Evolutionary conservation across 2,329 filamentous ascomycete species (phyloP).

Genomic region (Didymella exigua): DNA sequence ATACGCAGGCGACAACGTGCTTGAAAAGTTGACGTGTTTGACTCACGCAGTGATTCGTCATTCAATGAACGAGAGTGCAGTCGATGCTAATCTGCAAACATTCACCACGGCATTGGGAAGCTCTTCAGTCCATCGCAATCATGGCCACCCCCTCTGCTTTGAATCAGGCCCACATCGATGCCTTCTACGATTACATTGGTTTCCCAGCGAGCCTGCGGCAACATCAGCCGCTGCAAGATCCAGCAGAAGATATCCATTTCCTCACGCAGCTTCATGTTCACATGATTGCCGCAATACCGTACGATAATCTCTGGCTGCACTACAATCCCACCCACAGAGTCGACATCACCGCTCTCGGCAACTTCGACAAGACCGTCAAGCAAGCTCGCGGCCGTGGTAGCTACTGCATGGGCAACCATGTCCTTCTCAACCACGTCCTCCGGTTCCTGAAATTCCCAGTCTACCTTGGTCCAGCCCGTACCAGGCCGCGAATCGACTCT

Average conservation of each 20-base stretch:
- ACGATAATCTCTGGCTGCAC: slow-evolving; percentile 63
- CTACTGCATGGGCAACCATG: slow-evolving; percentile 65
- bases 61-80: neutral
- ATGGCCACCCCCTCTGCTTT: slow-evolving; percentile 27
- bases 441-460: slow-evolving; percentile 58
- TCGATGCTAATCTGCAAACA: neutral
- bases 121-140: neutral
- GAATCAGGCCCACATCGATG: slow-evolving; percentile 35
- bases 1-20: slow-evolving; percentile 12
- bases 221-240: slow-evolving; percentile 15
- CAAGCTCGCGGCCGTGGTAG: slow-evolving; percentile 56
- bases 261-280: slow-evolving; percentile 51
- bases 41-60: slow-evolving; percentile 14
- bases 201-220: slow-evolving; percentile 27
- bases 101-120: neutral
- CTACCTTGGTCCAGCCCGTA: slow-evolving; percentile 61
- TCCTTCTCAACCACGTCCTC: slow-evolving; percentile 62
- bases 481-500: slow-evolving; percentile 43
- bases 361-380: slow-evolving; percentile 58
- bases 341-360: slow-evolving; percentile 53
- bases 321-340: slow-evolving; percentile 47
- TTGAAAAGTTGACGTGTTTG: slow-evolving; percentile 15
- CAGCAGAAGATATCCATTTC: slow-evolving; percentile 37
- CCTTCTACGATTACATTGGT: slow-evolving; percentile 42
- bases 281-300: slow-evolving; percentile 60